Conservation (phyloP, 805 yeast genomes). For the Saturnispora ahearnii region DNA sequence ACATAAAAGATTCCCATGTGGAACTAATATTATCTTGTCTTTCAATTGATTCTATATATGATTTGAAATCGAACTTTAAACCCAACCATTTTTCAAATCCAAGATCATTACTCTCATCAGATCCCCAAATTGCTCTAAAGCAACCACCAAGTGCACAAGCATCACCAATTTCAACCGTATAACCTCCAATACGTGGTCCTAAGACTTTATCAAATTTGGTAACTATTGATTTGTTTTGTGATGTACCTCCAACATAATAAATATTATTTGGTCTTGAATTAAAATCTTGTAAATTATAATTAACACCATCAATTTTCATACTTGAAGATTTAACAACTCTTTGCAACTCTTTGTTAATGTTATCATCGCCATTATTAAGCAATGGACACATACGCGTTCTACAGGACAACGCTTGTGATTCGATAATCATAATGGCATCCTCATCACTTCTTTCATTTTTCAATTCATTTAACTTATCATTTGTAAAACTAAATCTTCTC, state of each 20-base stretch:
- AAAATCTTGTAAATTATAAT: constrained; percentile 35
- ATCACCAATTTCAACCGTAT: constrained; percentile 66
- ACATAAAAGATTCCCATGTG: constrained; percentile 40
- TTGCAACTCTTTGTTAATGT: constrained; percentile 2
- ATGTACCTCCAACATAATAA: constrained; percentile 84
- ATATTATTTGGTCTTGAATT: constrained; percentile 55
- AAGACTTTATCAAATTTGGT: constrained; percentile 59
- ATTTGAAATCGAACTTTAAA: constrained; percentile 40
- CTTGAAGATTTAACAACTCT: background rate
- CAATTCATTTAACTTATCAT: constrained; percentile 20
- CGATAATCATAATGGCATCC: constrained; percentile 73
- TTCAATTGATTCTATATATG: constrained; percentile 30
- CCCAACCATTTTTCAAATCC: constrained; percentile 38
- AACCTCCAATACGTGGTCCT: constrained; percentile 59
- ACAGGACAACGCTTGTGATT: constrained; percentile 80
- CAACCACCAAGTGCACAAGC: constrained; percentile 94
- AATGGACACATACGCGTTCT: constrained; percentile 73
- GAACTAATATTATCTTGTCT: constrained; percentile 26
- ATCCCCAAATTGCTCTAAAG: constrained; percentile 67
- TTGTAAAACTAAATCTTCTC: constrained; percentile 35
- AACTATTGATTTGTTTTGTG: constrained; percentile 62
- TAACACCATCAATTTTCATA: constrained; percentile 33
- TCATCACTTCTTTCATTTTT: constrained; percentile 40
- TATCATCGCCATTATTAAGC: constrained; percentile 28
- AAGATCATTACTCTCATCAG: constrained; percentile 19